Evolutionary conservation across 768 basidiomycete species (phyloP).

Genomic region (Naganishia onofrii): DNA sequence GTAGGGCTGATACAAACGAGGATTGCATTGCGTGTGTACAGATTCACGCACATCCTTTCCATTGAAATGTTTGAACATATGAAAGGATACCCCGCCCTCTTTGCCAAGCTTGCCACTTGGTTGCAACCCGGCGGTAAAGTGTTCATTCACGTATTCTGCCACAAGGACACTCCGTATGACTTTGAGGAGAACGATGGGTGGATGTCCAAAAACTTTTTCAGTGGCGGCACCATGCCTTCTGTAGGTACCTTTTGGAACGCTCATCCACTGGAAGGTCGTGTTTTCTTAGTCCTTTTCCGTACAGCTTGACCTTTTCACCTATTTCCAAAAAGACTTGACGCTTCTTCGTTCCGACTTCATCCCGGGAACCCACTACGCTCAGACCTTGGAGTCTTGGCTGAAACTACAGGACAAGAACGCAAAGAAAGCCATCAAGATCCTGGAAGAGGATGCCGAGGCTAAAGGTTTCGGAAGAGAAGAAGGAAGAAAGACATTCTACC

Average conservation of each 20-base stretch:
- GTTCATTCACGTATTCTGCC: conserved; percentile 72
- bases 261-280: neutral
- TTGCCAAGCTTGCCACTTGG: conserved; percentile 66
- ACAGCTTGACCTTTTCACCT: conserved; percentile 52
- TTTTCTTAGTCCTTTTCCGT: conserved; percentile 47
- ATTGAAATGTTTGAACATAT: conserved; percentile 76
- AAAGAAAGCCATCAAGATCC: conserved; percentile 57
- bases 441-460: conserved; percentile 57
- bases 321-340: conserved; percentile 66
- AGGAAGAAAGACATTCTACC: conserved; percentile 63
- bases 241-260: conserved; percentile 5
- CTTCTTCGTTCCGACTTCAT: conserved; percentile 64
- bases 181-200: conserved; percentile 69
- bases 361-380: conserved; percentile 64
- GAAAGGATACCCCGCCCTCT: conserved; percentile 67
- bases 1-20: neutral
- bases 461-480: conserved; percentile 58
- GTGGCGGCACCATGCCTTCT: conserved; percentile 72
- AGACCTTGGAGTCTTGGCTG: conserved; percentile 67
- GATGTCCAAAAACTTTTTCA: conserved; percentile 73
- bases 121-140: conserved; percentile 61
- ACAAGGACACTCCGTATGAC: conserved; percentile 64
- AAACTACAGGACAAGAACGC: conserved; percentile 60
- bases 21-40: conserved; percentile 41
- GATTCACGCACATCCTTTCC: conserved; percentile 69